Conservation (phyloP, 345 rosid species). For the Iberis pinnata region DNA sequence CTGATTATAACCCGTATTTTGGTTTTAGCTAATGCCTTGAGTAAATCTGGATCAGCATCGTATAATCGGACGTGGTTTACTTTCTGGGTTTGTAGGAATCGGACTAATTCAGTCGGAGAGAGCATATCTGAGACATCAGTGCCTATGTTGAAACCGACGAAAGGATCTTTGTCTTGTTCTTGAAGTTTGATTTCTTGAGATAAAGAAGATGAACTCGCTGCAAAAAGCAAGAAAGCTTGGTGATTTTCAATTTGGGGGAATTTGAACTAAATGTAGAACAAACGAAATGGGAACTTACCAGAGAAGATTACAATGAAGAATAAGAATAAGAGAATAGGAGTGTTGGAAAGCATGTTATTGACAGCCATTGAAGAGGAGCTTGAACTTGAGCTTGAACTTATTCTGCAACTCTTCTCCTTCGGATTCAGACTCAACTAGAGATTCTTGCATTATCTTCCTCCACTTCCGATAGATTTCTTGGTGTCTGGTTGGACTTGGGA, state of each 20-base stretch:
- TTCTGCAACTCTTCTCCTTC: conserved; percentile 35
- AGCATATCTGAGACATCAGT: conserved; percentile 58
- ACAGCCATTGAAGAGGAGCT: conserved; percentile 57
- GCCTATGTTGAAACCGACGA: conserved; percentile 78
- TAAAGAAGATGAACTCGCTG: conserved; percentile 32
- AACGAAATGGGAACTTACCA: background rate
- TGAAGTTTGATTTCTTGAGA: conserved; percentile 19
- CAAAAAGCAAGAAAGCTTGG: background rate
- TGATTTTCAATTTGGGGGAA: conserved; percentile 7
- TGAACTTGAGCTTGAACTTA: conserved; percentile 25
- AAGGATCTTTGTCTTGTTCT: conserved; percentile 56
- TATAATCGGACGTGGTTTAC: conserved; percentile 67
- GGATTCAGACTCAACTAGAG: conserved; percentile 38
- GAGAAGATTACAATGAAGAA: conserved; percentile 18
- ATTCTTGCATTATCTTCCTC: conserved; percentile 64
- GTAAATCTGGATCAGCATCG: conserved; percentile 75
- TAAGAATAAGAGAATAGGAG: conserved; percentile 25
- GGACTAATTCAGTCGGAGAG: conserved; percentile 45
- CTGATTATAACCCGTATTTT: conserved; percentile 81
- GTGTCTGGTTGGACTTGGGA: background rate
- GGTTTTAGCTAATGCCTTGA: conserved; percentile 71
- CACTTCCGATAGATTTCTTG: conserved; percentile 4
- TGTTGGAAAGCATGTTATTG: conserved; percentile 36
- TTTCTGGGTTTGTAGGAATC: conserved; percentile 64
- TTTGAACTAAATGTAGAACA: background rate